A percentile compares a stretch with the other conserved stretches of the same genome.
Conservation (phyloP, 345 rosid genomes). For the Theobroma cacao region DNA sequence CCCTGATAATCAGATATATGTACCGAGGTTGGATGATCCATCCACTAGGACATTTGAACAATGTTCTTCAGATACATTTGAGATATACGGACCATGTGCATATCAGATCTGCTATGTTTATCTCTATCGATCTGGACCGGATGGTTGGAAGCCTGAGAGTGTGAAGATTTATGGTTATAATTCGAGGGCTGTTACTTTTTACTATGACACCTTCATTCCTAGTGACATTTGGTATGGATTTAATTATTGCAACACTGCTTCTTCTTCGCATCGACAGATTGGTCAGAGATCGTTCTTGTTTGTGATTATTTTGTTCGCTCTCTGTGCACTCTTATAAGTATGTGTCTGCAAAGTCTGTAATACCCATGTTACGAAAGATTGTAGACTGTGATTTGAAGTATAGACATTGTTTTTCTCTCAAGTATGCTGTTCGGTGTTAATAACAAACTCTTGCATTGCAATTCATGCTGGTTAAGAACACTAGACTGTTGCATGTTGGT, state of each 20-base stretch:
- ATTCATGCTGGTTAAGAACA: not conserved
- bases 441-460: too few species aligned
- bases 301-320: conserved; percentile 28
- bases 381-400: not conserved
- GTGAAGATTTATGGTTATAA: conserved; percentile 49
- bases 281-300: conserved; percentile 11
- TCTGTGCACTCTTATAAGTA: conserved; percentile 27
- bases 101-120: conserved; percentile 75
- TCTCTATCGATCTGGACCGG: conserved; percentile 72
- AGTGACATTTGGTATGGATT: conserved; percentile 75
- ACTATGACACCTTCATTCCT: conserved; percentile 56
- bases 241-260: conserved; percentile 49
- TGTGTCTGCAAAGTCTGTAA: not conserved
- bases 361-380: not conserved
- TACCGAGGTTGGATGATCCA: conserved; percentile 76
- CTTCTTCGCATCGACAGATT: conserved; percentile 26
- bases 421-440: not conserved
- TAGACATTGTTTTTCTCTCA: not conserved
- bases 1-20: conserved; percentile 53
- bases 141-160: conserved; percentile 77
- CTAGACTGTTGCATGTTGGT: not conserved
- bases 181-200: conserved; percentile 47
- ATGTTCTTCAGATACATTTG: conserved; percentile 77
- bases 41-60: conserved; percentile 53
- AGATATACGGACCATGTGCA: conserved; percentile 71